Evolutionary conservation across 2,329 filamentous ascomycete genomes (phyloP), one percentile per base, ranked within the genome.

Genomic region (Aspergillus unguis): DNA sequence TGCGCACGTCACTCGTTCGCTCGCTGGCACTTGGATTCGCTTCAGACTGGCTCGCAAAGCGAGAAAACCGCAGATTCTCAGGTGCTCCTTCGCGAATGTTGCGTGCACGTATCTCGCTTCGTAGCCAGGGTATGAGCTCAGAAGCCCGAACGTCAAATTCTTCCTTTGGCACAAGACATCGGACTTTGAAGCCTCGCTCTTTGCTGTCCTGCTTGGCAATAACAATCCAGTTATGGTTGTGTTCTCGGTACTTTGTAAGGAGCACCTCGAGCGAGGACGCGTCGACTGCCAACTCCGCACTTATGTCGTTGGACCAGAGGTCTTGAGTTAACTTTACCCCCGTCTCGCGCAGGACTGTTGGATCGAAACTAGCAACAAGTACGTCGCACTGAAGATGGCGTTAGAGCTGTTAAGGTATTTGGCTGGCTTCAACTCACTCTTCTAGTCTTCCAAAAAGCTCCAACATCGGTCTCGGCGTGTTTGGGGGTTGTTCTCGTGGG

Each of bases 291-390:
- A 99, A 79, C 73, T 99, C 94, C 4, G 92, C 90, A 55, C 86
- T 92, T 66, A 97, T 88, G 52, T 89, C 87, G 63, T 90, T 84
- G 1, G 84, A 79, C 86, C 94, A 97, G 3, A 99, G 80, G 27
- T 82, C 83, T 52, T 87, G 84, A 6, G 96, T 76, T 38, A 96
- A 79, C 59, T 88, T 86, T 26, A 96, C 77, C 1, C 91, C 92
- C 0, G 82, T 80, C 0, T 86, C 87, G 36, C 89, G 85, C 9
- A 96, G 80, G 3, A 90, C 81, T 3, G 84, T 80, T 0, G 86
- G 76, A 64, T 96, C 91, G 62, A 95, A 95, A 62, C 90, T 92
- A 8, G 91, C 88, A 35, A 99, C 85, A 3, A 97, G 83, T 10
- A 94, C 88, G 68, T 97, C 92, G 65, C 92, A 96, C 79, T 90